phyloP scores from a whole-genome alignment of 768 basidiomycete species.

The Hygrophorus pudorinus region DNA sequence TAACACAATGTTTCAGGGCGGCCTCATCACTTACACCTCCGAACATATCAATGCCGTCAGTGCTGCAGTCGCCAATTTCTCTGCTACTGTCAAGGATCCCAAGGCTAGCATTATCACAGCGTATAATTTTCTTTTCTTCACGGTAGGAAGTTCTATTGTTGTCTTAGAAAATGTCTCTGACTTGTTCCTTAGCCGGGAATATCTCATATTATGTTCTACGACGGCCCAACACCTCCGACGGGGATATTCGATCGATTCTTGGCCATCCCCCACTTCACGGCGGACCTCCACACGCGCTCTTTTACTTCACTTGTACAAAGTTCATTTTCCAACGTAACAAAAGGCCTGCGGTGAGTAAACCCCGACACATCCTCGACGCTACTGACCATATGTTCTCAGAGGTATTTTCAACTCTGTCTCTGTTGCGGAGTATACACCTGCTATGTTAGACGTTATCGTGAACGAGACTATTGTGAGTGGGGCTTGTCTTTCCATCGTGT shows the following conservation, averaged over 20 bases:
- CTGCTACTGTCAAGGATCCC: slow-evolving; percentile 33
- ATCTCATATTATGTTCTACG: slow-evolving; percentile 43
- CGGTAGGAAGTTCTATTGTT: background rate
- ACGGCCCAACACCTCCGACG: slow-evolving; percentile 36
- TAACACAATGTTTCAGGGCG: slow-evolving; percentile 31
- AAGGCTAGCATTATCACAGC: slow-evolving; percentile 41
- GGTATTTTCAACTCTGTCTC: slow-evolving; percentile 34
- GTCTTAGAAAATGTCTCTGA: background rate
- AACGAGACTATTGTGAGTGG: slow-evolving; percentile 31
- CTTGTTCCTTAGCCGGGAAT: slow-evolving; percentile 14
- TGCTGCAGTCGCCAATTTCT: slow-evolving; percentile 31
- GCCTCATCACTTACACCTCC: slow-evolving; percentile 26
- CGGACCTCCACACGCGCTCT: slow-evolving; percentile 29
- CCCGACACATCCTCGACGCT: slow-evolving; percentile 7
- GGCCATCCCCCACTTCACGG: slow-evolving; percentile 27
- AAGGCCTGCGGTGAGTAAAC: slow-evolving; percentile 13
- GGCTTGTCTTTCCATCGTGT: slow-evolving; percentile 1
- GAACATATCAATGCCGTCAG: slow-evolving; percentile 16
- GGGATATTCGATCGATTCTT: slow-evolving; percentile 46
- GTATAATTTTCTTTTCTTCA: slow-evolving; percentile 21
- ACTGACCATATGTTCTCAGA: slow-evolving; percentile 10
- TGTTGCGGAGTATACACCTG: slow-evolving; percentile 23
- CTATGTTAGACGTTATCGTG: slow-evolving; percentile 28
- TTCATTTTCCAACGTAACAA: slow-evolving; percentile 25
- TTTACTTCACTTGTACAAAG: slow-evolving; percentile 31